Percentiles rank a stretch among this genome's conserved stretches.
phyloP scores from a whole-genome alignment of 306 rosid genomes.

The Rosa chinensis region DNA sequence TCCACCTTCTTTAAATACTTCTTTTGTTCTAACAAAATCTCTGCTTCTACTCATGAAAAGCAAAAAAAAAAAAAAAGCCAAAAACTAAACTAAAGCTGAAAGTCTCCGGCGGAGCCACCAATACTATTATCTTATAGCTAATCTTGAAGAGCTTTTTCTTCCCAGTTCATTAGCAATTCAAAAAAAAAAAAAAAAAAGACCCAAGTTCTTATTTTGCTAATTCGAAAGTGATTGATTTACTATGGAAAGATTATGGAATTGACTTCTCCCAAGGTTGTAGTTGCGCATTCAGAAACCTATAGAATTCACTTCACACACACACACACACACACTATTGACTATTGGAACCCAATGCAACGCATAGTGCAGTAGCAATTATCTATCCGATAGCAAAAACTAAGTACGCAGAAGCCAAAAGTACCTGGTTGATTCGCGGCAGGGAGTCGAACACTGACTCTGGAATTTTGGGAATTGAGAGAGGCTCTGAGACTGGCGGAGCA shows the following conservation, averaged over 20 bases:
- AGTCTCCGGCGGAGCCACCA: not conserved
- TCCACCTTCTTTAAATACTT: not conserved
- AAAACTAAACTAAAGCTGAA: not conserved
- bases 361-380: not conserved
- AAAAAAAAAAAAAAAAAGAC: not conserved
- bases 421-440: conserved; percentile 4
- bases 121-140: not conserved
- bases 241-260: too few species aligned
- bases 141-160: not conserved
- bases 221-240: not conserved
- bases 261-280: not conserved
- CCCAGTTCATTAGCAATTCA: not conserved
- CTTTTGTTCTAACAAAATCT: not conserved
- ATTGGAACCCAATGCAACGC: not conserved
- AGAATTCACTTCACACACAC: not conserved
- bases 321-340: not conserved
- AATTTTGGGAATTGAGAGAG: not conserved
- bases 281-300: too few species aligned
- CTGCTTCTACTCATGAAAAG: not conserved
- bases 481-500: conserved; percentile 24
- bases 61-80: not conserved
- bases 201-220: not conserved
- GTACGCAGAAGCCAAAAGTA: not conserved
- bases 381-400: not conserved
- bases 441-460: not conserved